These are phyloP conservation scores for Aspergillus wentii DNA, from an alignment of 495 filamentous ascomycete genomes.

Conservation along the genomic window DNA sequence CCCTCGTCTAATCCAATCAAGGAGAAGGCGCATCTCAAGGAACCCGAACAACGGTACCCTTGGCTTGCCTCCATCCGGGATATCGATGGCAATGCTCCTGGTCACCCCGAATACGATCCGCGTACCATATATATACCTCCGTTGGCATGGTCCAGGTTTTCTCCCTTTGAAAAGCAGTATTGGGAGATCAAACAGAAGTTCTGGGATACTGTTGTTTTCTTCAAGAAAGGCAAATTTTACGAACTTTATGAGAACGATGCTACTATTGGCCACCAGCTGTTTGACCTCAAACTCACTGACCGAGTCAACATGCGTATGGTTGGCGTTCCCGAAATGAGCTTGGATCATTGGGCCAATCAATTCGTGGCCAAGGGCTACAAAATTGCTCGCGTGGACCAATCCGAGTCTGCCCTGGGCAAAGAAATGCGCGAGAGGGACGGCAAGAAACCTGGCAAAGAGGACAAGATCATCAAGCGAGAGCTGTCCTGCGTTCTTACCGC, in stretches of 20 bases:
- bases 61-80: constrained; percentile 88
- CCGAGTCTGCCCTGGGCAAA: constrained; percentile 90
- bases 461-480: constrained; percentile 91
- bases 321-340: constrained; percentile 83
- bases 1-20: constrained; percentile 55
- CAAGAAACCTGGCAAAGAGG: constrained; percentile 55
- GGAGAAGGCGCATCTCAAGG: constrained; percentile 68
- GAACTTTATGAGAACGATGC: constrained; percentile 98
- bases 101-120: constrained; percentile 91
- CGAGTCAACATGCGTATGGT: constrained; percentile 99
- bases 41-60: constrained; percentile 76
- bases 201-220: constrained; percentile 97
- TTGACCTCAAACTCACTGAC: constrained; percentile 96
- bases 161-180: constrained; percentile 95
- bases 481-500: constrained; percentile 84
- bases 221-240: constrained; percentile 99
- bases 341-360: constrained; percentile 90
- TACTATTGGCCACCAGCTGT: constrained; percentile 93
- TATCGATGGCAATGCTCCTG: constrained; percentile 70
- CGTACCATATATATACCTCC: constrained; percentile 85
- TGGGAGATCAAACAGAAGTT: constrained; percentile 99
- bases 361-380: constrained; percentile 94
- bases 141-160: constrained; percentile 69
- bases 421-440: constrained; percentile 92
- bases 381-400: constrained; percentile 93